phyloP scores from a whole-genome alignment of 169 alveolate species.

The Plasmodium knowlesi region DNA sequence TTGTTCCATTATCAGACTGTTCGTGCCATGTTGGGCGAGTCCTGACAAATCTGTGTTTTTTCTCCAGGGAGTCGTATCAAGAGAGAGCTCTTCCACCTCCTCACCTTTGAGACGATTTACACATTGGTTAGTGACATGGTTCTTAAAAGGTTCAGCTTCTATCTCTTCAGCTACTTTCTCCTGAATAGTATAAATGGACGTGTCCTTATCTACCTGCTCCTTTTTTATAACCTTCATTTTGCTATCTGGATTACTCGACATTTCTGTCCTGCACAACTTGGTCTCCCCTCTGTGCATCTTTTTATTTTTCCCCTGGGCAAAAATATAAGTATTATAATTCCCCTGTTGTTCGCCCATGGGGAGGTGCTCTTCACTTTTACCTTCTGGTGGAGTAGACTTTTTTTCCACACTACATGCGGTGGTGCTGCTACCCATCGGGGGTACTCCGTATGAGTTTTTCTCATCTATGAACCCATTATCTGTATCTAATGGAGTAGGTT shows the following conservation, averaged over 20 bases:
- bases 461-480: not conserved
- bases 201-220: not conserved
- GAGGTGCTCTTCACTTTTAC: not conserved
- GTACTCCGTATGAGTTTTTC: not conserved
- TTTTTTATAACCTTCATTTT: not conserved
- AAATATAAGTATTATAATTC: too few species aligned
- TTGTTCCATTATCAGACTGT: not conserved
- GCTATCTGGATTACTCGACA: not conserved
- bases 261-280: not conserved
- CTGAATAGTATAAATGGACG: not conserved
- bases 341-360: not conserved
- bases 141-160: not conserved
- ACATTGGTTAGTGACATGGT: not conserved
- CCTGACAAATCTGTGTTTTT: not conserved
- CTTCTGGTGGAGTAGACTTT: not conserved
- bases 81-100: not conserved
- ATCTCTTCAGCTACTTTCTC: not conserved
- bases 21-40: not conserved
- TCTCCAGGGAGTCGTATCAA: not conserved
- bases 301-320: not conserved
- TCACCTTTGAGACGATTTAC: not conserved
- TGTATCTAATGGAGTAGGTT: not conserved
- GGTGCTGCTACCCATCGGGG: not conserved
- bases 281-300: not conserved
- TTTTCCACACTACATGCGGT: not conserved